Conservation (phyloP, 768 basidiomycete genomes). For the Plicaturopsis crispa region DNA sequence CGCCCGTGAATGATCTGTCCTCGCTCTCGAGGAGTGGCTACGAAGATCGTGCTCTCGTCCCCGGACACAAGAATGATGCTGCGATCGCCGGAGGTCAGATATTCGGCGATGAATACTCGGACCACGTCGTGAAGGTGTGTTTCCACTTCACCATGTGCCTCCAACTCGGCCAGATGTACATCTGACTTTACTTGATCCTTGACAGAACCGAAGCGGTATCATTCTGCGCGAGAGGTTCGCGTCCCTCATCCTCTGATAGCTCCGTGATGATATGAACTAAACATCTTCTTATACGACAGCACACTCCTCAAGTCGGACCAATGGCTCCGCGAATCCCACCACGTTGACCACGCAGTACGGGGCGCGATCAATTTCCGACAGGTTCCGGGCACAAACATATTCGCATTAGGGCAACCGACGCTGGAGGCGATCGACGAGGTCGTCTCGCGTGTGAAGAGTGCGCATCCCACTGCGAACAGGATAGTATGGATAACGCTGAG, state of each 20-base stretch:
- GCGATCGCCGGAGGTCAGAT: constrained; percentile 77
- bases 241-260: constrained; percentile 4
- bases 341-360: constrained; percentile 61
- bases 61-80: constrained; percentile 68
- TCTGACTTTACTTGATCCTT: neutral
- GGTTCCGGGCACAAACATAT: constrained; percentile 73
- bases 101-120: constrained; percentile 92
- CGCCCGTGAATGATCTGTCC: constrained; percentile 85
- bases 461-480: constrained; percentile 51
- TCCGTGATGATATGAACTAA: neutral
- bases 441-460: constrained; percentile 50
- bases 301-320: constrained; percentile 90
- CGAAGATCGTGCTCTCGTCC: constrained; percentile 45
- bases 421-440: constrained; percentile 81
- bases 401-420: constrained; percentile 91
- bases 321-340: constrained; percentile 72
- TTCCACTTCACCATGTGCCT: neutral
- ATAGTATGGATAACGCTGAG: constrained; percentile 91
- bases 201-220: constrained; percentile 84
- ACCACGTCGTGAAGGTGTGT: constrained; percentile 81
- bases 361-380: constrained; percentile 96
- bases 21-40: constrained; percentile 65
- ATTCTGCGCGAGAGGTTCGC: constrained; percentile 83
- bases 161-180: neutral
- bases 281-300: constrained; percentile 25